phyloP scores from a whole-genome alignment of 2,329 filamentous ascomycete species.

The Fusarium newnesense region DNA sequence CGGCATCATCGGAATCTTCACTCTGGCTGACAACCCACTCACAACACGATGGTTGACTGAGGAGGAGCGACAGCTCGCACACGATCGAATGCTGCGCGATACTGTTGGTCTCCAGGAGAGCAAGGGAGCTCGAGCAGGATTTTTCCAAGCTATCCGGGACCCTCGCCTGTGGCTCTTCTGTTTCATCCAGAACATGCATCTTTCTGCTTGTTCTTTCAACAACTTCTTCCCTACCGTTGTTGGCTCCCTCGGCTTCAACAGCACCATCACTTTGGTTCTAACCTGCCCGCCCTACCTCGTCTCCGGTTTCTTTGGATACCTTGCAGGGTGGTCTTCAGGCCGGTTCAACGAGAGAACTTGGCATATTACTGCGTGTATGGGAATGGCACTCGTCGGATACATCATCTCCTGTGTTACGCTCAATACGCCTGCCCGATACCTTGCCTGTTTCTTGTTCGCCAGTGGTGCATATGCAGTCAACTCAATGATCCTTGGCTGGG shows the following conservation, averaged over 20 bases:
- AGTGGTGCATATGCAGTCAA: conserved; percentile 53
- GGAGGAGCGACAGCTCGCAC: conserved; percentile 54
- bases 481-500: conserved; percentile 56
- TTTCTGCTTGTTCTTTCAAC: conserved; percentile 49
- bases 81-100: conserved; percentile 50
- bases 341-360: conserved; percentile 54
- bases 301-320: conserved; percentile 53
- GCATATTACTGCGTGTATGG: conserved; percentile 49
- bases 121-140: conserved; percentile 50
- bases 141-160: conserved; percentile 45
- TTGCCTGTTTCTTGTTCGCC: conserved; percentile 50
- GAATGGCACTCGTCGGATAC: conserved; percentile 53
- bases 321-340: conserved; percentile 56
- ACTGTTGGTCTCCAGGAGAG: conserved; percentile 47
- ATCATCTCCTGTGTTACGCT: conserved; percentile 47
- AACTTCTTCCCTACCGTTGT: conserved; percentile 48
- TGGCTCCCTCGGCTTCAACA: conserved; percentile 46
- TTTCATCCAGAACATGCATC: conserved; percentile 52
- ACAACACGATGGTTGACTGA: conserved; percentile 50
- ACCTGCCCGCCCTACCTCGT: conserved; percentile 59
- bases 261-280: conserved; percentile 56
- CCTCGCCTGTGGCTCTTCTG: conserved; percentile 47
- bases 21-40: conserved; percentile 51
- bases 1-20: conserved; percentile 47
- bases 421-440: conserved; percentile 47